These are phyloP conservation scores for Penicillium steckii DNA, from an alignment of 495 filamentous ascomycete genomes.

Conservation along the genomic window DNA sequence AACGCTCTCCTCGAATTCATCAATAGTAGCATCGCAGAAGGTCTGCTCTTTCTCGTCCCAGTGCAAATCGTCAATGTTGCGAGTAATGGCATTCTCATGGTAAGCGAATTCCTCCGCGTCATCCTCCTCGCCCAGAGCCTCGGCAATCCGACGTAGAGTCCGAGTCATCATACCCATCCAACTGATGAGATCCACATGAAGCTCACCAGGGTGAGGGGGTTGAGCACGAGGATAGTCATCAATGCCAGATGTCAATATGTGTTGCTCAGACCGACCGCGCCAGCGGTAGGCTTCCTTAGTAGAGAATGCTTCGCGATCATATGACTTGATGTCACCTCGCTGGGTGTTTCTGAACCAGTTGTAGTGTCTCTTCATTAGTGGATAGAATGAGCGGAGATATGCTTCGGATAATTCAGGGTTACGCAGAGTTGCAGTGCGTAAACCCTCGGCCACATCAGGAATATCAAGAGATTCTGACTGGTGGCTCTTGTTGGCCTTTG, in stretches of 20 bases:
- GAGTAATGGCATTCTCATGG: constrained; percentile 74
- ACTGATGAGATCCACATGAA: constrained; percentile 90
- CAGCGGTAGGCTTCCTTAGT: constrained; percentile 91
- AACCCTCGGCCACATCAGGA: constrained; percentile 24
- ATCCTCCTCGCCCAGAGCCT: constrained; percentile 65
- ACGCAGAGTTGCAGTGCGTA: constrained; percentile 60
- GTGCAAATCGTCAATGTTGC: constrained; percentile 91
- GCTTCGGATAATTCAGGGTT: constrained; percentile 66
- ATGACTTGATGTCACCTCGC: constrained; percentile 82
- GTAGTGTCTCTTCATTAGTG: constrained; percentile 88
- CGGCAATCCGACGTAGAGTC: constrained; percentile 73
- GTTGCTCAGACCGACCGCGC: constrained; percentile 83
- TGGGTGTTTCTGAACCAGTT: constrained; percentile 94
- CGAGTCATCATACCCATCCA: constrained; percentile 97
- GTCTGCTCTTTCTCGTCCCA: constrained; percentile 77
- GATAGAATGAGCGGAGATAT: constrained; percentile 81
- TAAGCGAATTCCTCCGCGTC: constrained; percentile 71
- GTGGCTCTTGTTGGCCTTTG: constrained; percentile 44
- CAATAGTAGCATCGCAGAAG: constrained; percentile 94
- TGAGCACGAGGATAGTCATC: constrained; percentile 95
- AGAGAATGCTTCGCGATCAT: constrained; percentile 84
- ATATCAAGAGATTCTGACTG: constrained; percentile 21
- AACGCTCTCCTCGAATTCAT: constrained; percentile 87
- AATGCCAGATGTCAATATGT: constrained; percentile 88
- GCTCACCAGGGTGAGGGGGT: constrained; percentile 95